Evolutionary conservation across 306 rosid species (phyloP), one percentile per base, ranked within the genome.

Genomic region (Pachyrhizus erosus): DNA sequence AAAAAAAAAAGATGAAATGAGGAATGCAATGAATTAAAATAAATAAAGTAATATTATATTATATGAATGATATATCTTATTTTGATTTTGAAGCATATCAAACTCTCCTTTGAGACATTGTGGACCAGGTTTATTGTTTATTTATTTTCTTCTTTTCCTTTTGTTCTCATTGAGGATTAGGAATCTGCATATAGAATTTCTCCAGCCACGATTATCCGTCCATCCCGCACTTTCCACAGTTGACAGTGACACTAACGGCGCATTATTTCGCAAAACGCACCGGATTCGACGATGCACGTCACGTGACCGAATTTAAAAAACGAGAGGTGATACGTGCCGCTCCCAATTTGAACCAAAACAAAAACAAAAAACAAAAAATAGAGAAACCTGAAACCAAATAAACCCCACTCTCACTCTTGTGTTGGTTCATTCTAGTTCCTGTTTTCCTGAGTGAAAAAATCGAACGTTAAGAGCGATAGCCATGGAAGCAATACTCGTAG

Each of bases 401-500:
- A 66, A 61, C 74, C 80, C 29, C 69, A 29, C 7, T 5, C 51
- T 20, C 3, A 33, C 74, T 11, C 9, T 24, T 55, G 17, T 5
- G 37, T 43, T 7, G 2, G 27, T 66, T 39, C 33, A 49, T n/a
- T 67, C 75, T 23, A 54, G 51, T 68, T 55, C 81, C 73, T 10
- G 5, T 13, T 45, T 13, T 75, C 26, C 51, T 45, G 64, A 43
- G 24, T 26, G 66, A 58, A 58, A 27, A 71, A 31, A 7, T 13
- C 49, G 52, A 81, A 70, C 77, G 26, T 80, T 49, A 3, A 9
- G 20, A 21, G 42, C 9, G 42, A 52, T 77, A 15, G 12, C 82
- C 86, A 96, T 96, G 99, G 98, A 96, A 85, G 89, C 92, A 62
- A 88, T 93, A 70, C 97, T 96, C 84, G 48, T 80, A 12, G 94